Base-by-base conservation (phyloP, 2,329 filamentous ascomycete species). In the Fusarium tricinctum region DNA sequence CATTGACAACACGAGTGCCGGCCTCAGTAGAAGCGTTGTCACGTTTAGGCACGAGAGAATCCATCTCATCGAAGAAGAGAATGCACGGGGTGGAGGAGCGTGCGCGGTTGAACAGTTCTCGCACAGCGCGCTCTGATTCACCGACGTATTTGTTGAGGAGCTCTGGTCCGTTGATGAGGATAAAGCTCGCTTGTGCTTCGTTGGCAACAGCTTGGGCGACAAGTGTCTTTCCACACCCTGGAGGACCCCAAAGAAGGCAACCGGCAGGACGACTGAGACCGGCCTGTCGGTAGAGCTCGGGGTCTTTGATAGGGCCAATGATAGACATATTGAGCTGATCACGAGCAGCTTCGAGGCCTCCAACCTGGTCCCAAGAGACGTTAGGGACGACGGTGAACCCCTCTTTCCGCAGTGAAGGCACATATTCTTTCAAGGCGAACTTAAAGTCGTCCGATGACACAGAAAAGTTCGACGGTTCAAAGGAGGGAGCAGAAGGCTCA, bases 141-240 rank as follows among this genome's bases (percentile, higher is more conserved):
- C 96, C 96, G 12, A 99, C 94, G 77, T 95, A 99, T 80, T 98
- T 99, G 84, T 98, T 98, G 45, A 99, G 86, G 12, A 99, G 84
- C 78, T 99, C 96, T 0, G 96, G 96, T 0, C 96, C 96, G 79
- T 97, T 97, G 80, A 99, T 93, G 52, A 93, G 94, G 79, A 99
- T 99, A 83, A 99, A 99, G 79, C 97, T 98, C 47, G 96, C 96
- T 78, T 95, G 93, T 9, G 92, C 94, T 77, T 97, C 94, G 78
- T 97, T 97, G 56, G 96, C 96, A 6, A 97, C 94, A 5, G 96
- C 96, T 81, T 98, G 97, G 19, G 96, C 96, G 3, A 99, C 89
- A 3, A 99, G 86, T 0, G 96, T 99, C 79, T 99, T 99, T 73
- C 96, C 96, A 78, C 96, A 99, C 8, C 96, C 96, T 0, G 96